Conservation (phyloP, 768 basidiomycete species). For the Gloeopeniophorella convolvens region DNA sequence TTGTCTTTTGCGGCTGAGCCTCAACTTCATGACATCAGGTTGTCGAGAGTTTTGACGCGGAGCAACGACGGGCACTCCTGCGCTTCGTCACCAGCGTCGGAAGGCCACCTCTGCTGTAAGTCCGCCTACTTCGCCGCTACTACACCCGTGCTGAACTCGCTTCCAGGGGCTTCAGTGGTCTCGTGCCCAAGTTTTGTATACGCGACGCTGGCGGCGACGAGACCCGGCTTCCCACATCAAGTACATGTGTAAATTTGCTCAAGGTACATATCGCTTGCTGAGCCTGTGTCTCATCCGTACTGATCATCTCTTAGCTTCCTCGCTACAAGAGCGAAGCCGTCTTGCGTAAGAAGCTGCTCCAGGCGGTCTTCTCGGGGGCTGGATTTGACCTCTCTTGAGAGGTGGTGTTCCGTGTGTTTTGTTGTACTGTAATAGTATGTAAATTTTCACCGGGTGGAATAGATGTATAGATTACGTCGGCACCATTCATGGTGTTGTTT, state of each 20-base stretch:
- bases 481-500: no score
- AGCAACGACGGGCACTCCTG: conserved; percentile 70
- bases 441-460: no score
- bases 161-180: conserved; percentile 72
- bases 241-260: conserved; percentile 88
- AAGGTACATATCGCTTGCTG: no score
- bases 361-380: conserved; percentile 81
- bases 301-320: no score
- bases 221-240: conserved; percentile 62
- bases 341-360: conserved; percentile 69
- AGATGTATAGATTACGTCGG: no score
- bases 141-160: not conserved
- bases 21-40: conserved; percentile 47
- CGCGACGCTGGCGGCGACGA: conserved; percentile 74
- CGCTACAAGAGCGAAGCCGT: conserved; percentile 55
- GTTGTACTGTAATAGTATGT: no score
- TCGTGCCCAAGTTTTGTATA: conserved; percentile 85
- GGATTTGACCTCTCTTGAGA: conserved; percentile 86
- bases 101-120: conserved; percentile 79
- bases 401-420: no score
- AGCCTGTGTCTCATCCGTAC: no score
- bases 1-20: conserved; percentile 1
- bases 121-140: not conserved
- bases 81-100: conserved; percentile 93
- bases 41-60: conserved; percentile 70